Conservation (phyloP, 352 stramenopile species). For the Phytophthora citricola region DNA sequence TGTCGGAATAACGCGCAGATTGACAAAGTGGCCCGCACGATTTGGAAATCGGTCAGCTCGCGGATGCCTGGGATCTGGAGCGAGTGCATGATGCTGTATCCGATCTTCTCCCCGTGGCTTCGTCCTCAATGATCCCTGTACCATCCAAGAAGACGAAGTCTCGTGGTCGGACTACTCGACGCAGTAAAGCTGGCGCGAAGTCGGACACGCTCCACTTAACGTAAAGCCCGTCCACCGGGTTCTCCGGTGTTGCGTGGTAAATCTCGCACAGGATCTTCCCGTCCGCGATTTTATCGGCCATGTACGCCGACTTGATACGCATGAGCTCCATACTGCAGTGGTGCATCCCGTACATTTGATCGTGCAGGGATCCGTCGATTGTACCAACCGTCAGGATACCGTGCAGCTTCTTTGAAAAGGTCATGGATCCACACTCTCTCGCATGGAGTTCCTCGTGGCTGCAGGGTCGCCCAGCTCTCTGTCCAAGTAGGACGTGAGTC, state of each 20-base stretch:
- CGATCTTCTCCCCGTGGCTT: conserved; percentile 43
- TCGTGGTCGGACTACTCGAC: conserved; percentile 47
- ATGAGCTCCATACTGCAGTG: conserved; percentile 56
- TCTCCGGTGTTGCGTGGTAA: conserved; percentile 33
- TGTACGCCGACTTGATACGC: conserved; percentile 62
- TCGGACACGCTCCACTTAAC: conserved; percentile 70
- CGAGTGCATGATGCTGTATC: conserved; percentile 64
- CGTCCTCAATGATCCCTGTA: conserved; percentile 43
- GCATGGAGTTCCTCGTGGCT: conserved; percentile 12
- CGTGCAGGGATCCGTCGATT: conserved; percentile 49
- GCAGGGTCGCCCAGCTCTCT: conserved; percentile 24
- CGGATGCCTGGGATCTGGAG: conserved; percentile 45
- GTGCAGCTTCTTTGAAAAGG: conserved; percentile 40
- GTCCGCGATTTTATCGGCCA: conserved; percentile 58
- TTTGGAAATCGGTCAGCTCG: conserved; percentile 43
- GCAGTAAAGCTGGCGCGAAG: conserved; percentile 29
- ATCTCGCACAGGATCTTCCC: conserved; percentile 51
- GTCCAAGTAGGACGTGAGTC: conserved; percentile 37
- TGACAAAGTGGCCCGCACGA: conserved; percentile 47
- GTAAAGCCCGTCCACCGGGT: conserved; percentile 59
- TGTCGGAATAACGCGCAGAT: conserved; percentile 45
- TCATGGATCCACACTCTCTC: conserved; percentile 39
- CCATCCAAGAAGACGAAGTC: conserved; percentile 69
- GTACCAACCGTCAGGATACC: conserved; percentile 35
- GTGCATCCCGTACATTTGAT: conserved; percentile 68